Conservation (phyloP, 2,329 filamentous ascomycete species). For the Monilinia fructicola region DNA sequence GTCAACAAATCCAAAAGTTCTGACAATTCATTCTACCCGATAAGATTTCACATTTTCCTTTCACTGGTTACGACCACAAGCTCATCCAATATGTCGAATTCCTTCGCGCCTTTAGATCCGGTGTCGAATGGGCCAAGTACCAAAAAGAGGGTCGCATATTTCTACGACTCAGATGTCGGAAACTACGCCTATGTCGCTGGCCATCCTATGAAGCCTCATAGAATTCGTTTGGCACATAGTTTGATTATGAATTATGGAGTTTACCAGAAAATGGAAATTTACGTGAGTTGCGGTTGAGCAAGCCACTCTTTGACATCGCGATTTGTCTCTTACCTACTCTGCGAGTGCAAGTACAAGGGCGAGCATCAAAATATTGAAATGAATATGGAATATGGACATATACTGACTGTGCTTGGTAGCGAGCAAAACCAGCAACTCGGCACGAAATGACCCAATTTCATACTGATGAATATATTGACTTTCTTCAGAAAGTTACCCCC, state of each 20-base stretch:
- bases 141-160: slow-evolving; percentile 90
- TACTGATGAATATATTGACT: slow-evolving; percentile 92
- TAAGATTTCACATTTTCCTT: neutral
- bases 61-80: slow-evolving; percentile 10
- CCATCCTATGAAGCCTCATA: slow-evolving; percentile 99
- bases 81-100: slow-evolving; percentile 34
- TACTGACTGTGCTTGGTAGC: slow-evolving; percentile 48
- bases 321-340: neutral
- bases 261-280: slow-evolving; percentile 95
- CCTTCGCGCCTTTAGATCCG: slow-evolving; percentile 54
- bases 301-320: neutral
- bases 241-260: slow-evolving; percentile 95
- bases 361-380: neutral
- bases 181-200: slow-evolving; percentile 97
- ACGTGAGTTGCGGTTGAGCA: slow-evolving; percentile 57
- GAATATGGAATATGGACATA: neutral
- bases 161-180: slow-evolving; percentile 97
- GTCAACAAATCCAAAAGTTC: neutral
- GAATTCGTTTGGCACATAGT: slow-evolving; percentile 90
- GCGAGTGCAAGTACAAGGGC: neutral
- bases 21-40: neutral
- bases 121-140: slow-evolving; percentile 47
- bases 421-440: slow-evolving; percentile 80
- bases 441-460: slow-evolving; percentile 95
- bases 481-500: slow-evolving; percentile 90